A percentile compares a stretch with the other conserved stretches of the same genome.
These are phyloP conservation scores for Phytopythium boreale DNA, from an alignment of 352 stramenopile species.

Conservation along the genomic window DNA sequence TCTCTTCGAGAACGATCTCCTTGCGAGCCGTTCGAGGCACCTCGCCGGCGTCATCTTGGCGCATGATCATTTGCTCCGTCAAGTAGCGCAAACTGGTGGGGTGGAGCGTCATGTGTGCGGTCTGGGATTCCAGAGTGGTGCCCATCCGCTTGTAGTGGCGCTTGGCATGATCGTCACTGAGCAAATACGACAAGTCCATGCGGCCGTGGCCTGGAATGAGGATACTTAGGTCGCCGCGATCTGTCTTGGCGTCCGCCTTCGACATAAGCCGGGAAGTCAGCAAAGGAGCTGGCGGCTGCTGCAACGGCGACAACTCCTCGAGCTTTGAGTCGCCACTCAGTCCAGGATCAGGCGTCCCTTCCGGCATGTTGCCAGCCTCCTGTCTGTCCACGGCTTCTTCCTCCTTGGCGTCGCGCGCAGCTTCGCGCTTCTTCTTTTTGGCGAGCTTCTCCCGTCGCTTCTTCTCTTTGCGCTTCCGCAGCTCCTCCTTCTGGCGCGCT, in stretches of 20 bases:
- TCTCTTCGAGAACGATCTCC: slow-evolving; percentile 40
- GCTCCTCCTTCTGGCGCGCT: slow-evolving; percentile 59
- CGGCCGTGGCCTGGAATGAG: slow-evolving; percentile 40
- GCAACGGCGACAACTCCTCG: background rate
- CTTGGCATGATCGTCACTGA: slow-evolving; percentile 46
- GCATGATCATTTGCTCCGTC: slow-evolving; percentile 44
- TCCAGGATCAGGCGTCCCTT: background rate
- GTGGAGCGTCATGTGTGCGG: slow-evolving; percentile 46
- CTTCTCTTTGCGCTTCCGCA: slow-evolving; percentile 66
- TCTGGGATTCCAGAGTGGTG: slow-evolving; percentile 11
- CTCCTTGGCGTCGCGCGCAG: slow-evolving; percentile 2
- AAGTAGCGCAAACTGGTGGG: slow-evolving; percentile 54
- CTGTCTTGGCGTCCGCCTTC: slow-evolving; percentile 29
- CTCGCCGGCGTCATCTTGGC: slow-evolving; percentile 25
- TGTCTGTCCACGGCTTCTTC: background rate
- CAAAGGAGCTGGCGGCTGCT: background rate
- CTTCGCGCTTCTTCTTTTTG: slow-evolving; percentile 45
- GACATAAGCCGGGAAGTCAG: background rate
- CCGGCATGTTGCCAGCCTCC: background rate
- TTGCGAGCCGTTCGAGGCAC: slow-evolving; percentile 13
- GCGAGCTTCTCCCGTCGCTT: slow-evolving; percentile 43
- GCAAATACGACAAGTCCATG: slow-evolving; percentile 45
- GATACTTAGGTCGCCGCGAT: slow-evolving; percentile 22
- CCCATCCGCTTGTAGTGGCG: slow-evolving; percentile 36
- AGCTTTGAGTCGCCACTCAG: background rate